Conservation (phyloP, 257 asterid genomes). For the Solanum neorickii region DNA sequence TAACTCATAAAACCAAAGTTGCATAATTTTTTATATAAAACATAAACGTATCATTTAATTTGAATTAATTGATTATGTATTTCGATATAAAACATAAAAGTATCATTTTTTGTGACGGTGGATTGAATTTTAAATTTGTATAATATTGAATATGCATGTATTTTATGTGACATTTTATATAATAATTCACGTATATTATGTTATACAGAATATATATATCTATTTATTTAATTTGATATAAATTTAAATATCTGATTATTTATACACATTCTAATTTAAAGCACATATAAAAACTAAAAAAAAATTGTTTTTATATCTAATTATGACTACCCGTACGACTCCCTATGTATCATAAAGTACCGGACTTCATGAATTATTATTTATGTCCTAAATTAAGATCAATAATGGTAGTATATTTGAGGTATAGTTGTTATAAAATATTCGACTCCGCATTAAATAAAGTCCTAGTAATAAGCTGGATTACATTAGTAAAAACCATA, state of each 20-base stretch:
- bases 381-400: background rate
- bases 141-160: background rate
- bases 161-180: background rate
- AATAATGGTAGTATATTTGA: background rate
- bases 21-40: background rate
- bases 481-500: background rate
- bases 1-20: background rate
- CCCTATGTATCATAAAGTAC: background rate
- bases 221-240: too few species aligned
- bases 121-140: background rate
- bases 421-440: background rate
- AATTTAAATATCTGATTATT: too few species aligned
- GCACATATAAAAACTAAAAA: too few species aligned
- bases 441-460: background rate
- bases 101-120: too few species aligned
- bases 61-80: too few species aligned
- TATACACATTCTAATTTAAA: too few species aligned
- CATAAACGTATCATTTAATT: background rate
- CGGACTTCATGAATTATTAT: background rate
- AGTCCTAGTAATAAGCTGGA: background rate
- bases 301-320: background rate
- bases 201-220: fast-evolving
- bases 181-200: background rate
- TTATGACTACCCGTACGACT: background rate
- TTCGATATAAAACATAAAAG: too few species aligned